These are phyloP conservation scores for Fusarium ambrosium DNA, from an alignment of 2,329 filamentous ascomycete genomes.

Conservation along the genomic window DNA sequence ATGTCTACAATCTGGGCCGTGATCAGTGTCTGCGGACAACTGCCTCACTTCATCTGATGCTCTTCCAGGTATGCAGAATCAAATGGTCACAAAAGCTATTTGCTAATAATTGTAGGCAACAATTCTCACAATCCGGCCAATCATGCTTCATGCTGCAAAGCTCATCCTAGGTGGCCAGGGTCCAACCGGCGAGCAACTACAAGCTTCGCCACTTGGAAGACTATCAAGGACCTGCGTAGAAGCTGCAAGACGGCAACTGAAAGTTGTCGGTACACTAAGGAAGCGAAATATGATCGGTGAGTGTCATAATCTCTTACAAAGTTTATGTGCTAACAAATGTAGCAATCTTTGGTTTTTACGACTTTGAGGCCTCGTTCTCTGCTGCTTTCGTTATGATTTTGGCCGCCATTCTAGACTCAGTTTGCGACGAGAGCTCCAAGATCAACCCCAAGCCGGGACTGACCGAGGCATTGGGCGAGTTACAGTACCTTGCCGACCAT, in stretches of 20 bases:
- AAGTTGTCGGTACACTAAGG: slow-evolving; percentile 47
- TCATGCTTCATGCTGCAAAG: slow-evolving; percentile 48
- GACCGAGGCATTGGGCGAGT: slow-evolving; percentile 44
- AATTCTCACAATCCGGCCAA: slow-evolving; percentile 48
- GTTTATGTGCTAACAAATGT: background rate
- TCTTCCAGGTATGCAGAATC: slow-evolving; percentile 45
- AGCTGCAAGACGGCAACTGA: slow-evolving; percentile 46
- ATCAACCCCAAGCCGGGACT: slow-evolving; percentile 45
- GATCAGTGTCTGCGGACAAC: slow-evolving; percentile 50
- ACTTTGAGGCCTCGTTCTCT: slow-evolving; percentile 47
- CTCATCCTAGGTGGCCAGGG: slow-evolving; percentile 45
- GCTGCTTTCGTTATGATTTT: slow-evolving; percentile 48
- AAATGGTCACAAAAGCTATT: fast-evolving
- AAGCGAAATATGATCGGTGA: slow-evolving; percentile 49
- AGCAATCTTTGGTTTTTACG: slow-evolving; percentile 47
- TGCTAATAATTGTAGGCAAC: slow-evolving; percentile 43
- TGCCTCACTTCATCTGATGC: slow-evolving; percentile 51
- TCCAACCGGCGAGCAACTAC: slow-evolving; percentile 38
- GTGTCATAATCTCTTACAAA: fast-evolving
- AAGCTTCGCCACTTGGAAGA: slow-evolving; percentile 45
- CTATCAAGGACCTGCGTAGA: slow-evolving; percentile 48
- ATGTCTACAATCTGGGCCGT: slow-evolving; percentile 39
- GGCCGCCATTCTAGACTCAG: slow-evolving; percentile 44
- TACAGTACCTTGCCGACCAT: slow-evolving; percentile 47
- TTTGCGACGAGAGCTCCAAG: slow-evolving; percentile 42